Evolutionary conservation across 345 rosid species (phyloP).

Genomic region (Gossypioides kirkii): DNA sequence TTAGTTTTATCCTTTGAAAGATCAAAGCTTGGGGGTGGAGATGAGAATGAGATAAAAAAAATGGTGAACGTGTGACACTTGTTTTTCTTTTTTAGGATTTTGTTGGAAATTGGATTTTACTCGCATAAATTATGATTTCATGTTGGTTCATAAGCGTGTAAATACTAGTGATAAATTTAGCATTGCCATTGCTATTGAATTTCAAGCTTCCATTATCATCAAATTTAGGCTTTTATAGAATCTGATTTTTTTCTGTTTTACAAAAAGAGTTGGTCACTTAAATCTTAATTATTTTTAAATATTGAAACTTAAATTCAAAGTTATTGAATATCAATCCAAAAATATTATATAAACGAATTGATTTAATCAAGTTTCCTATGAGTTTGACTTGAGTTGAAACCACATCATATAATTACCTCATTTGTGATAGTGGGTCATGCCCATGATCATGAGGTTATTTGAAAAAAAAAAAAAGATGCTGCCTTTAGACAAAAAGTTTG

Average conservation of each 20-base stretch:
- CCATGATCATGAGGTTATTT: no score
- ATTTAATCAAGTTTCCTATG: no score
- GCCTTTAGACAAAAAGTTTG: no score
- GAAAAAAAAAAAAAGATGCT: no score
- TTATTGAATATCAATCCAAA: no score
- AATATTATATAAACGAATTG: no score
- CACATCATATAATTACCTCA: no score
- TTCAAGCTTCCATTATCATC: neutral
- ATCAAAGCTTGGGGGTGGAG: neutral
- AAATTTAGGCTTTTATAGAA: neutral
- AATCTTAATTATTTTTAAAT: neutral
- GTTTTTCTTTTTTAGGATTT: neutral
- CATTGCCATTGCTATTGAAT: neutral
- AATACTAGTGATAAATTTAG: neutral
- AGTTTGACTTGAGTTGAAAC: no score
- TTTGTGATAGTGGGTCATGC: no score
- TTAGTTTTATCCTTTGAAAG: neutral
- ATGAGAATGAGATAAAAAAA: neutral
- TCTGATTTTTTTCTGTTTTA: neutral
- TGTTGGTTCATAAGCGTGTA: neutral
- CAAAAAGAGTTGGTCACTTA: neutral
- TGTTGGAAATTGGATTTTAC: neutral
- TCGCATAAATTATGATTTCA: neutral
- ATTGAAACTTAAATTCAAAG: neutral
- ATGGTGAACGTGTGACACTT: neutral